Base-by-base conservation (phyloP, 179 eudicot species). In the Spergularia azorica region DNA sequence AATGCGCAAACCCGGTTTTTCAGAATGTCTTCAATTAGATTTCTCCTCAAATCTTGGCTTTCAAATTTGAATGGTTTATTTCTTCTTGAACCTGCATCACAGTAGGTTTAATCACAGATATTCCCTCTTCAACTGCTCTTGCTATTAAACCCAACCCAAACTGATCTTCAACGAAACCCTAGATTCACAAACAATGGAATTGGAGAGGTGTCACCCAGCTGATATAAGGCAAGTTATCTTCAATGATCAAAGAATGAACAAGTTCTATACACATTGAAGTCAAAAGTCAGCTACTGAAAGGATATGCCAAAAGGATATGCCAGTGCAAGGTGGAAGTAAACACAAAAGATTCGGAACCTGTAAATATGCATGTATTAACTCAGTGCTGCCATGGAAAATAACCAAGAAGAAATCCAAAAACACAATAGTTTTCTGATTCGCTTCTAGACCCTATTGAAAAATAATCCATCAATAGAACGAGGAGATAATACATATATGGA, bases 91-190 rank as follows among this genome's bases (percentile, higher is more conserved):
- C n/a, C n/a, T n/a, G n/a, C n/a, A 93, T 88, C 63, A 98, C 99
- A 65, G 86, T 83, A 61, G 99, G 99, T 79, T 93, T 91, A 67
- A 95, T 95, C 60, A 95, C 99, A 80, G 92, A 70, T 81, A 95
- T 95, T 57, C 99, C 99, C 84, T 95, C 96, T 87, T 95, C 98
- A 81, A 95, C 96, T 9, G 99, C 99, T 85, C 97, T 88, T 36
- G 99, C 99, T 81, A 95, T 95, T 62, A 95, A 80, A 70, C 99
- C 99, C 63, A 95, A 78, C 54, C 99, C 99, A 88, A 95, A 95
- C 83, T 95, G 99, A 84, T 95, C 98, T 84, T 95, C 99, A 41
- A 95, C 99, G 84, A 95, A 95, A 21, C 99, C 99, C 98, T 93
- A 66, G 75, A 65, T 63, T 62, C 54, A 70, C 77, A n/a, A 75